A percentile compares a stretch with the other conserved stretches of the same genome.
These are phyloP conservation scores for Phialophora chinensis DNA, from an alignment of 2,329 filamentous ascomycete genomes.

Conservation along the genomic window DNA sequence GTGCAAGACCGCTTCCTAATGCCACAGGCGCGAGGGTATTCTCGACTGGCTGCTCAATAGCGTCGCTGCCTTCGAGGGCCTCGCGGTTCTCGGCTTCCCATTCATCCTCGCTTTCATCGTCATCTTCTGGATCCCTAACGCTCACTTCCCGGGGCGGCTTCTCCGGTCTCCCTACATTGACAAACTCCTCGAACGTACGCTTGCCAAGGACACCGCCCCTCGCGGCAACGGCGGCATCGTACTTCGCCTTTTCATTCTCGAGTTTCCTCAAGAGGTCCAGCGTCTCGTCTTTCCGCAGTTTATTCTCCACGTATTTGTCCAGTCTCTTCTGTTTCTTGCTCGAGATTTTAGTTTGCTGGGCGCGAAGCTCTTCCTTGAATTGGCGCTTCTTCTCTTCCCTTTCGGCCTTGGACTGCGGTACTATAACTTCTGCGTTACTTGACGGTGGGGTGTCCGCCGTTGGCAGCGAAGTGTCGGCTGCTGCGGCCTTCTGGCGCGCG, in stretches of 20 bases:
- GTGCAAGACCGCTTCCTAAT: slow-evolving; percentile 79
- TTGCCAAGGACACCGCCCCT: slow-evolving; percentile 79
- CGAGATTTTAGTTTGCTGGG: slow-evolving; percentile 62
- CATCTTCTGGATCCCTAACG: slow-evolving; percentile 19
- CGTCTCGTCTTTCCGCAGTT: slow-evolving; percentile 93
- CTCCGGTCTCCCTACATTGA: slow-evolving; percentile 2
- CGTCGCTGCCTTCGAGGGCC: slow-evolving; percentile 27
- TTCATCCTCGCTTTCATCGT: slow-evolving; percentile 38
- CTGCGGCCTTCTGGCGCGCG: slow-evolving; percentile 41
- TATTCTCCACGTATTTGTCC: slow-evolving; percentile 80
- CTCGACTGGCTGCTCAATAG: no score
- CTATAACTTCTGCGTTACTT: slow-evolving; percentile 30
- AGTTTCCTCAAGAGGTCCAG: slow-evolving; percentile 82
- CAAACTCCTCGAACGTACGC: slow-evolving; percentile 69
- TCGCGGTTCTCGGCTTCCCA: slow-evolving; percentile 43
- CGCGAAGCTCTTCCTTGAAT: slow-evolving; percentile 61
- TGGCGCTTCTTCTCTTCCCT: slow-evolving; percentile 59
- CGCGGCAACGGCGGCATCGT: slow-evolving; percentile 71
- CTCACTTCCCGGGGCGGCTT: slow-evolving; percentile 1
- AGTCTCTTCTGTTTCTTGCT: slow-evolving; percentile 71
- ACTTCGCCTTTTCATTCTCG: slow-evolving; percentile 73
- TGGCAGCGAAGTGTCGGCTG: neutral
- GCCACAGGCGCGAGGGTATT: neutral
- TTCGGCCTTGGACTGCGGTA: slow-evolving; percentile 53
- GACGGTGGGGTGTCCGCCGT: slow-evolving; percentile 8